Evolutionary conservation across 805 yeast species (phyloP).

Genomic region (Kluyveromyces nonfermentans): DNA sequence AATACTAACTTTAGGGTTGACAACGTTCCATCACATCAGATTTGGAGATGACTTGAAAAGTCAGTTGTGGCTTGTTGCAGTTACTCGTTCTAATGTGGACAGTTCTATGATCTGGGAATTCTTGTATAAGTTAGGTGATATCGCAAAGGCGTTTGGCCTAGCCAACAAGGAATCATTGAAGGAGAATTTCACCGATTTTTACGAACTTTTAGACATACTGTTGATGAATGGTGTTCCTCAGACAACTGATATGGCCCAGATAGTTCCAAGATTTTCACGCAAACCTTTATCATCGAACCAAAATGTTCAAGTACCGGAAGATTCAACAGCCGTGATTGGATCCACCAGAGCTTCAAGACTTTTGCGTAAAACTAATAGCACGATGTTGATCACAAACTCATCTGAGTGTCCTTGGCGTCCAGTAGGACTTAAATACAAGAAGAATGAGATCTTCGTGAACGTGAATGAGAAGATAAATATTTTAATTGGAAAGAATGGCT

Average conservation of each 20-base stretch:
- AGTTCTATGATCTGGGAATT: conserved; percentile 75
- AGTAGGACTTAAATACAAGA: conserved; percentile 61
- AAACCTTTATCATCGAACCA: conserved; percentile 10
- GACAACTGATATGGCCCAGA: conserved; percentile 20
- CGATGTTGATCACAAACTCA: not conserved
- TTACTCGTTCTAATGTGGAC: conserved; percentile 83
- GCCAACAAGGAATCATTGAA: conserved; percentile 41
- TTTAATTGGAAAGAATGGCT: conserved; percentile 55
- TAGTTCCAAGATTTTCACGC: conserved; percentile 17
- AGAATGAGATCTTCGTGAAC: conserved; percentile 70
- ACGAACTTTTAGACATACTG: conserved; percentile 70
- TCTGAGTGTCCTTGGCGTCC: conserved; percentile 57
- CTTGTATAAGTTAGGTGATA: conserved; percentile 48
- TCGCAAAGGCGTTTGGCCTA: conserved; percentile 37
- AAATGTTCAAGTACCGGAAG: not conserved
- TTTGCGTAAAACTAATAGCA: conserved; percentile 7
- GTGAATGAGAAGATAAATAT: conserved; percentile 69
- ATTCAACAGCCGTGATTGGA: not conserved
- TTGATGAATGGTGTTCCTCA: conserved; percentile 29
- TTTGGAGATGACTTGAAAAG: conserved; percentile 34
- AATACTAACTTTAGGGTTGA: conserved; percentile 79
- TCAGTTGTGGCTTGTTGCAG: conserved; percentile 70
- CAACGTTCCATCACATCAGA: conserved; percentile 75
- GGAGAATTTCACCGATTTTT: conserved; percentile 57
- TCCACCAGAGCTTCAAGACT: conserved; percentile 13